Percentiles rank a stretch among this genome's conserved stretches.
Evolutionary conservation across 495 filamentous ascomycete species (phyloP).

Genomic region (Elasticomyces elasticus): DNA sequence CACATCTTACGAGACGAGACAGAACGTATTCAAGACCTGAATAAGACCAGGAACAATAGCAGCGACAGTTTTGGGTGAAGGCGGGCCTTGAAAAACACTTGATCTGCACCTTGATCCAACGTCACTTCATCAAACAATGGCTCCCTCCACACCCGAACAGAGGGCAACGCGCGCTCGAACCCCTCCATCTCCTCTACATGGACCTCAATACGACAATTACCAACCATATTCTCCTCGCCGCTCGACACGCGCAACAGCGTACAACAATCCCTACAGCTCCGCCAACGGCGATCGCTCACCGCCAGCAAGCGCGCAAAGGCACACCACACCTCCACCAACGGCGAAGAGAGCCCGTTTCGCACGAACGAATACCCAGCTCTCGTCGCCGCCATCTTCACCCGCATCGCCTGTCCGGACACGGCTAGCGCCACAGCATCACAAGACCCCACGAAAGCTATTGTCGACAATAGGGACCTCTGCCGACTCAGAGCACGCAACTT

Average conservation of each 20-base stretch:
- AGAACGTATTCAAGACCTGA: background rate
- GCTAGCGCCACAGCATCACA: slow-evolving; percentile 25
- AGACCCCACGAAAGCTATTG: slow-evolving; percentile 16
- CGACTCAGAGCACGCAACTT: slow-evolving; percentile 25
- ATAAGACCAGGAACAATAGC: background rate
- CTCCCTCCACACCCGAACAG: slow-evolving; percentile 60
- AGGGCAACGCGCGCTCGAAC: slow-evolving; percentile 45
- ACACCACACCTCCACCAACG: slow-evolving; percentile 27
- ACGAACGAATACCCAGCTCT: slow-evolving; percentile 24
- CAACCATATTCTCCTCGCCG: slow-evolving; percentile 58
- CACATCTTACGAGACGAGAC: no score
- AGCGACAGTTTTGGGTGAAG: background rate
- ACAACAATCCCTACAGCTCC: slow-evolving; percentile 39
- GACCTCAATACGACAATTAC: slow-evolving; percentile 56
- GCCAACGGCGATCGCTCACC: slow-evolving; percentile 15
- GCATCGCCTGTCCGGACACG: slow-evolving; percentile 35
- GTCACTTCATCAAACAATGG: slow-evolving; percentile 23
- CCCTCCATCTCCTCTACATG: slow-evolving; percentile 64
- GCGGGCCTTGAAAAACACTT: background rate
- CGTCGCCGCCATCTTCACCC: slow-evolving; percentile 44
- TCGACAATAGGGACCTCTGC: slow-evolving; percentile 1
- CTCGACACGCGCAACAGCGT: slow-evolving; percentile 39
- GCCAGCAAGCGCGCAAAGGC: background rate
- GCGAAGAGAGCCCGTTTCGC: slow-evolving; percentile 20
- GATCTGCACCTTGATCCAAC: background rate